phyloP scores from a whole-genome alignment of 306 rosid species.

The Cajanus cajan region DNA sequence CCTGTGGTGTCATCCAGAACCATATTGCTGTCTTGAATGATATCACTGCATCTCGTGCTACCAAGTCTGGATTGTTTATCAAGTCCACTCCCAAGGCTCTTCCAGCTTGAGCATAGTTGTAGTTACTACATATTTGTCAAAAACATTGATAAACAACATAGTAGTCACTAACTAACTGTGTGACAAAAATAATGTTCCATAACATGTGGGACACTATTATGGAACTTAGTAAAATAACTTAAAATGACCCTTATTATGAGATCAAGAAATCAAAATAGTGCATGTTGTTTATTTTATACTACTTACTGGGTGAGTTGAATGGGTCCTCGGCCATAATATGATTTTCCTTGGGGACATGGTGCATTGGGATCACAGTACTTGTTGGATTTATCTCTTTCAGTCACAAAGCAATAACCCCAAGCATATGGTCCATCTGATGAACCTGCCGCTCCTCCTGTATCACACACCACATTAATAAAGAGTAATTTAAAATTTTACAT shows the following conservation, averaged over 20 bases:
- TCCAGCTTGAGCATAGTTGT: constrained; percentile 34
- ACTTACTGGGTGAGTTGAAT: constrained; percentile 50
- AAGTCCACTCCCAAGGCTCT: constrained; percentile 34
- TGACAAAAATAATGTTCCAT: too few relatives aligned
- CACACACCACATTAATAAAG: background rate
- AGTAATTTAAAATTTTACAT: too few relatives aligned
- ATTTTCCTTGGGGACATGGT: constrained; percentile 39
- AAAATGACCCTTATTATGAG: too few relatives aligned
- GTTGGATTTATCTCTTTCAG: constrained; percentile 32
- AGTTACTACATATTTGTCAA: background rate
- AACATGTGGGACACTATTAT: too few relatives aligned
- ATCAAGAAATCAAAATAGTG: too few relatives aligned
- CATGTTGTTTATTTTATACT: too few relatives aligned
- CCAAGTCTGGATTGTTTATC: constrained; percentile 47
- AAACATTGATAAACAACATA: too few relatives aligned
- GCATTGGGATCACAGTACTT: constrained; percentile 29
- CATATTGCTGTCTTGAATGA: constrained; percentile 63
- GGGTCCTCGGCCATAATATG: constrained; percentile 62
- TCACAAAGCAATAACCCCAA: constrained; percentile 52
- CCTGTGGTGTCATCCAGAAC: constrained; percentile 72
- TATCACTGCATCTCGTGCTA: constrained; percentile 40
- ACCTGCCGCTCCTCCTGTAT: constrained; percentile 40
- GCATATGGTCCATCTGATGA: constrained; percentile 46
- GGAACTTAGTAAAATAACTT: too few relatives aligned
- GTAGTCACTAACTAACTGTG: background rate